These are phyloP conservation scores for Penicillium simplicissimum DNA, from an alignment of 495 filamentous ascomycete species.

Conservation along the genomic window DNA sequence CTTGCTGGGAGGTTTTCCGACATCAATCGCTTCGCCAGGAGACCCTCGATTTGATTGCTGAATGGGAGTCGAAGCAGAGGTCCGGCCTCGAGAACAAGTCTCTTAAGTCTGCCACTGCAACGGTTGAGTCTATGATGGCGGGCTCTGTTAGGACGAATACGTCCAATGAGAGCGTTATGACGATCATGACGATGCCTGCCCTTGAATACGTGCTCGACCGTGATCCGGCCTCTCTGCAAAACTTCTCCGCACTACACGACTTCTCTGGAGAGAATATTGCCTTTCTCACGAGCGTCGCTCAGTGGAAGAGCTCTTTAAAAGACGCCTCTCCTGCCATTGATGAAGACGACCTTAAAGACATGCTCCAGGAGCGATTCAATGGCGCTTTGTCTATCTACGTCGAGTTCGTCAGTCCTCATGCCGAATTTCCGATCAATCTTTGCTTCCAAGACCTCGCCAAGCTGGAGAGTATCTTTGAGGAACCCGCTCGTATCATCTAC, in stretches of 20 bases:
- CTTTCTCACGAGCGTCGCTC: slow-evolving; percentile 58
- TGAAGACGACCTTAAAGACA: background rate
- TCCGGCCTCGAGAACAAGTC: background rate
- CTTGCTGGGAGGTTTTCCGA: slow-evolving; percentile 55
- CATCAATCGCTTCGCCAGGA: slow-evolving; percentile 47
- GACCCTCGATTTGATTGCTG: slow-evolving; percentile 37
- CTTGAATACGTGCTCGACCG: background rate
- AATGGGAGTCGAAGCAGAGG: slow-evolving; percentile 31
- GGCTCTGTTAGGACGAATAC: background rate
- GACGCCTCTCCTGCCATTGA: background rate
- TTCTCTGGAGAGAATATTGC: slow-evolving; percentile 69
- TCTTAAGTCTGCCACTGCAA: background rate
- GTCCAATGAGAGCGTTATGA: background rate
- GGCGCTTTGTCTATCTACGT: background rate
- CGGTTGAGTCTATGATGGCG: background rate
- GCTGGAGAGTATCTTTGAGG: background rate
- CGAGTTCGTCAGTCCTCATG: background rate
- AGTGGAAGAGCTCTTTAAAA: slow-evolving; percentile 46
- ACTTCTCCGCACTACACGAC: slow-evolving; percentile 61
- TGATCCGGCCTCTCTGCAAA: slow-evolving; percentile 53
- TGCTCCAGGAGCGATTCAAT: background rate
- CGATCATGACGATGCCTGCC: background rate
- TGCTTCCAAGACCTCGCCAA: background rate
- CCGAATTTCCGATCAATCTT: background rate
- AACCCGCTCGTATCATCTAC: slow-evolving; percentile 1